phyloP scores from a whole-genome alignment of 2,329 filamentous ascomycete genomes.

The Fusarium concolor region DNA sequence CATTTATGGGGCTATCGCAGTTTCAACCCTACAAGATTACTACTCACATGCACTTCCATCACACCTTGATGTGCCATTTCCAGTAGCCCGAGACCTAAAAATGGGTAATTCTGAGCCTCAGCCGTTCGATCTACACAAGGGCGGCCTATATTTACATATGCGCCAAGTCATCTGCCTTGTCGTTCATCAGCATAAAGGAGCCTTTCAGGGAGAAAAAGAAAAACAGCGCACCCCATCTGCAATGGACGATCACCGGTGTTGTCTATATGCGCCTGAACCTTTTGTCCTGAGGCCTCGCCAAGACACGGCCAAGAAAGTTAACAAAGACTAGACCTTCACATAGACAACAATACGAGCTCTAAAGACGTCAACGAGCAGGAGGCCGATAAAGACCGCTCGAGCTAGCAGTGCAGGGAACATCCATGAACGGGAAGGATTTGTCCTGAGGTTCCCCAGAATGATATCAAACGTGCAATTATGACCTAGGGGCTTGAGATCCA shows the following conservation, averaged over 20 bases:
- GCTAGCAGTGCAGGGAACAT: neutral
- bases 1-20: slow-evolving; percentile 13
- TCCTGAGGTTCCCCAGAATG: slow-evolving; percentile 19
- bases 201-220: neutral
- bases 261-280: slow-evolving; percentile 8
- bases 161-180: neutral
- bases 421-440: slow-evolving; percentile 4
- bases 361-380: slow-evolving; percentile 4
- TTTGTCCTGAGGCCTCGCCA: slow-evolving; percentile 3
- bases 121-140: slow-evolving; percentile 8
- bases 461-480: slow-evolving; percentile 29
- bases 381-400: slow-evolving; percentile 5
- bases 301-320: slow-evolving; percentile 19
- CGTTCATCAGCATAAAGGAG: neutral
- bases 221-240: neutral
- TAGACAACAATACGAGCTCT: slow-evolving; percentile 8
- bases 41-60: slow-evolving; percentile 4
- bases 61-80: neutral
- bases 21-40: slow-evolving; percentile 2
- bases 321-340: slow-evolving; percentile 10
- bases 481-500: slow-evolving; percentile 17
- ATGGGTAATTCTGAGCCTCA: slow-evolving; percentile 5
- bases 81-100: slow-evolving; percentile 4
- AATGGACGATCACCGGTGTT: neutral
- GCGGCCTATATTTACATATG: neutral